Percentiles rank a stretch among this genome's conserved stretches.
Evolutionary conservation across 73 alveolate species (phyloP).

Genomic region (Blepharisma japonicum): DNA sequence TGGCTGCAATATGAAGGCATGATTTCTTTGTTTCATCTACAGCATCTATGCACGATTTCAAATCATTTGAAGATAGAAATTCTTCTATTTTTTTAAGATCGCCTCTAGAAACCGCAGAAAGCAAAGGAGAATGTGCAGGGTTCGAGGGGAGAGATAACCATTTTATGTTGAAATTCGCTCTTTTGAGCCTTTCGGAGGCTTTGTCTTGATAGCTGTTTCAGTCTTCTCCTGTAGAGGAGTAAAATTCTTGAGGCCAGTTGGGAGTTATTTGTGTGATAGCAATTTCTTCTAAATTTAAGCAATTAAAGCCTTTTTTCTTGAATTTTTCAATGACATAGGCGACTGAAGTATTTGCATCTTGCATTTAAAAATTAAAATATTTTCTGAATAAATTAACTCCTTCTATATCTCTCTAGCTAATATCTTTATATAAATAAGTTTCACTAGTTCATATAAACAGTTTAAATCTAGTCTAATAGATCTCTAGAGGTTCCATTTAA

Average conservation of each 20-base stretch:
- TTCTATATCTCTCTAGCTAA: too few species aligned
- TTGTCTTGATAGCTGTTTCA: slow-evolving; percentile 76
- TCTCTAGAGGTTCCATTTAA: too few species aligned
- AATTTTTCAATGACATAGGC: slow-evolving; percentile 53
- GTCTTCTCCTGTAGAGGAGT: slow-evolving; percentile 62
- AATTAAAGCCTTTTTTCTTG: slow-evolving; percentile 83
- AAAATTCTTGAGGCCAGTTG: slow-evolving; percentile 64
- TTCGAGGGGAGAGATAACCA: slow-evolving; percentile 59
- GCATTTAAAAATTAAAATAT: neutral
- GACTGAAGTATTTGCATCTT: neutral
- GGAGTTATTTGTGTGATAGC: slow-evolving; percentile 79
- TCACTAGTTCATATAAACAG: too few species aligned
- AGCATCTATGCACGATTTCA: slow-evolving; percentile 13
- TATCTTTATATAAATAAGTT: too few species aligned
- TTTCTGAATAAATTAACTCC: too few species aligned
- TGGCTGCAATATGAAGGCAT: slow-evolving; percentile 84
- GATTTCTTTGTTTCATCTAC: slow-evolving; percentile 63
- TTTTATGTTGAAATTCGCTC: slow-evolving; percentile 70
- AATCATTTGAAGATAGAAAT: slow-evolving; percentile 31
- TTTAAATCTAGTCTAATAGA: too few species aligned
- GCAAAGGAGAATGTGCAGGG: slow-evolving; percentile 26
- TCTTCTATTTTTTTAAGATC: slow-evolving; percentile 47
- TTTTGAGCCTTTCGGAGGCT: slow-evolving; percentile 70
- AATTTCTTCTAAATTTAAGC: slow-evolving; percentile 77
- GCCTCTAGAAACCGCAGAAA: slow-evolving; percentile 42